phyloP scores from a whole-genome alignment of 2,329 filamentous ascomycete species.

The Fusarium sp. region DNA sequence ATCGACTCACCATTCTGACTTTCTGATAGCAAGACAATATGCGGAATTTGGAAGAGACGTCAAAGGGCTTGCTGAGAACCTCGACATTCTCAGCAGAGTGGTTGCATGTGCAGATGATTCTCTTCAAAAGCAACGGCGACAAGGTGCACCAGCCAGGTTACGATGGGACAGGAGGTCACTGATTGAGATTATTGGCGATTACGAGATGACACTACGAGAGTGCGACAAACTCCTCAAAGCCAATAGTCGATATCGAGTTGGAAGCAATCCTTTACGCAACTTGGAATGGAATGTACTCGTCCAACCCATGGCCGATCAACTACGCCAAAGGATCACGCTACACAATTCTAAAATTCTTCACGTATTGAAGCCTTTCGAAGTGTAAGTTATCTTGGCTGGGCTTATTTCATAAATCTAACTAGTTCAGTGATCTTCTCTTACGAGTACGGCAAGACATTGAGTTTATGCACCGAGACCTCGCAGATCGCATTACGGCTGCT shows the following conservation, averaged over 20 bases:
- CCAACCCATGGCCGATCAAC: constrained; percentile 51
- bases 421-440: constrained; percentile 50
- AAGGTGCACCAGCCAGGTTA: constrained; percentile 38
- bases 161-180: constrained; percentile 47
- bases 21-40: constrained; percentile 49
- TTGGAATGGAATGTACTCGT: constrained; percentile 56
- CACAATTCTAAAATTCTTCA: constrained; percentile 54
- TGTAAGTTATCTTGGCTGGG: constrained; percentile 43
- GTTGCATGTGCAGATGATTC: constrained; percentile 48
- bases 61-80: constrained; percentile 49
- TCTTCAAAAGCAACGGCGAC: constrained; percentile 43
- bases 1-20: constrained; percentile 12
- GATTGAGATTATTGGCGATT: constrained; percentile 52
- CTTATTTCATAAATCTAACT: constrained; percentile 9
- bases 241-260: constrained; percentile 50
- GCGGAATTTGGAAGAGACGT: constrained; percentile 52
- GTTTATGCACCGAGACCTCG: constrained; percentile 46
- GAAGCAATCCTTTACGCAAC: constrained; percentile 49
- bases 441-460: constrained; percentile 49
- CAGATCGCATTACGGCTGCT: constrained; percentile 41
- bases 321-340: constrained; percentile 51
- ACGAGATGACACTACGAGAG: constrained; percentile 50
- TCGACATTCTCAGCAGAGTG: constrained; percentile 51
- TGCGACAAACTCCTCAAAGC: constrained; percentile 49
- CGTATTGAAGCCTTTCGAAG: constrained; percentile 54